Evolutionary conservation across 495 filamentous ascomycete genomes (phyloP).

Genomic region (Haplographium delicatum): DNA sequence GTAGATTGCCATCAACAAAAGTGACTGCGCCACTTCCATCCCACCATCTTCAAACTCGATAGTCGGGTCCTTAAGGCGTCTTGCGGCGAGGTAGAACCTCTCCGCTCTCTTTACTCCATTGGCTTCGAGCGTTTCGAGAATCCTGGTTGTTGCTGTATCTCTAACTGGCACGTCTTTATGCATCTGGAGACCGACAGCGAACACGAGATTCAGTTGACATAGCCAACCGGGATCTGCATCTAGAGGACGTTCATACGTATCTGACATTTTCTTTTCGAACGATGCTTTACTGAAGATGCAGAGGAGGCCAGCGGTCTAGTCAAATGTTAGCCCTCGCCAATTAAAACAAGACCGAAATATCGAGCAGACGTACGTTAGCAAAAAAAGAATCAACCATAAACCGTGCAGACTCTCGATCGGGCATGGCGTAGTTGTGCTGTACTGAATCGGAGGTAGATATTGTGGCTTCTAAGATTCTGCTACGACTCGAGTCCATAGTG

Average conservation of each 20-base stretch:
- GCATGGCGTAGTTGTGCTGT: slow-evolving; percentile 9
- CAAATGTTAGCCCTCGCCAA: background rate
- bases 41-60: slow-evolving; percentile 1
- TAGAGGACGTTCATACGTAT: background rate
- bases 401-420: slow-evolving; percentile 1
- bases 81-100: slow-evolving; percentile 4
- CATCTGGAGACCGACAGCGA: slow-evolving; percentile 6
- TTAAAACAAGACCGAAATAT: no score
- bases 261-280: background rate
- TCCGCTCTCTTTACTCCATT: slow-evolving; percentile 4
- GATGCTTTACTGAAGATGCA: background rate
- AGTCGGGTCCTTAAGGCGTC: background rate
- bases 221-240: slow-evolving; percentile 4
- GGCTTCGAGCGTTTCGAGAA: background rate
- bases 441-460: background rate
- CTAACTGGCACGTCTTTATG: background rate
- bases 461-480: slow-evolving; percentile 6
- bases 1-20: slow-evolving; percentile 1
- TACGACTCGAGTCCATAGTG: slow-evolving; percentile 5
- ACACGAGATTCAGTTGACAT: slow-evolving; percentile 6
- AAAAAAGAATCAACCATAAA: slow-evolving; percentile 5
- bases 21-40: slow-evolving; percentile 2
- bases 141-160: background rate
- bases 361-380: background rate
- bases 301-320: background rate